Base-by-base conservation (phyloP, 2,329 filamentous ascomycete genomes). In the Epichloe brachyelytri region DNA sequence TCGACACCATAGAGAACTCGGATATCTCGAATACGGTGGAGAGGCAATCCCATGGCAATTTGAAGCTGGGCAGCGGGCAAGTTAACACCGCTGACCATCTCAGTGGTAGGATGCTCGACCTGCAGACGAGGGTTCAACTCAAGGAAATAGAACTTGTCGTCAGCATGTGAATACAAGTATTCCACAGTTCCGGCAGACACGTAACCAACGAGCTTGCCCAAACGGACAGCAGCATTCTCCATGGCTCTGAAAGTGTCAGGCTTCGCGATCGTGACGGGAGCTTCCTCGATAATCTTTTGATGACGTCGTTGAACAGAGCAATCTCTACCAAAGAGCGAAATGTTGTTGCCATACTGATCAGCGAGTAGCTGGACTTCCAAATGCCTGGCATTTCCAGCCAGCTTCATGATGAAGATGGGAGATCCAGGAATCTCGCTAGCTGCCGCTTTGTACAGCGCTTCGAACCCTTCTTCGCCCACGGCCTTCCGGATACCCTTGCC, bases 341-440 rank as follows among this genome's bases (percentile, higher is more conserved):
- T 96, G 74, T 97, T 97, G 80, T 98, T 96, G 65, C 94, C 93
- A 68, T 98, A 98, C 77, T 98, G 89, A 75, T 98, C 94, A 57
- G 93, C 94, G 50, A 98, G 78, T 58, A 98, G 76, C 73, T 98
- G 93, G 53, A 98, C 94, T 71, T 98, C 93, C 72, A 98, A 76
- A 78, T 98, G 93, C 60, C 93, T 79, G 40, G 93, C 93, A 66
- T 95, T 95, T 60, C 91, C 93, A 47, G 93, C 93, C 56, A 98
- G 77, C 81, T 98, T 96, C 93, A 98, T 98, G 74, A 98, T 95
- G 79, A 98, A 98, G 71, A 98, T 98, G 59, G 94, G 93, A 33
- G 93, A 98, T 46, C 94, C 94, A 11, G 93, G 94, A 59, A 98
- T 97, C 70, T 98, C 94, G 68, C 85, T 95, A 5, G 93, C 90